Conservation (phyloP, 495 filamentous ascomycete genomes). For the Xylaria cubensis region DNA sequence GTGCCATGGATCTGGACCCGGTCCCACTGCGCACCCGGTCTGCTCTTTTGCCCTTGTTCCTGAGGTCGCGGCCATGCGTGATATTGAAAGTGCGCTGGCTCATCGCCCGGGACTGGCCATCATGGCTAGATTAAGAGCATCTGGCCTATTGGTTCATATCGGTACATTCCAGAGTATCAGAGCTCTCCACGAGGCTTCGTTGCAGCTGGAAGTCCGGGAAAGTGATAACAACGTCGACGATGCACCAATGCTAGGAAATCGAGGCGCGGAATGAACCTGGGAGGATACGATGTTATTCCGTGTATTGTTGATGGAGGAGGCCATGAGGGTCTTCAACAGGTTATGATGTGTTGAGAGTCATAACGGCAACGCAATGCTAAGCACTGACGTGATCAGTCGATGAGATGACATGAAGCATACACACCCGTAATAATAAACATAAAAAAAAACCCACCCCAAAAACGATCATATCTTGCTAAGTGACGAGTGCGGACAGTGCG, state of each 20-base stretch:
- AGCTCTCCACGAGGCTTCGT: slow-evolving; percentile 26
- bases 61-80: slow-evolving; percentile 22
- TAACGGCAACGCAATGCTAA: neutral
- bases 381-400: neutral
- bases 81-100: slow-evolving; percentile 29
- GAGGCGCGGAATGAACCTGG: neutral
- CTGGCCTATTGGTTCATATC: slow-evolving; percentile 25
- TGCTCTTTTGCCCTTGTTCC: slow-evolving; percentile 36
- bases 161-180: slow-evolving; percentile 12
- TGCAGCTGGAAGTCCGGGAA: slow-evolving; percentile 39
- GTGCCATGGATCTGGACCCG: neutral
- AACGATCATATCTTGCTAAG: neutral
- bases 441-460: neutral
- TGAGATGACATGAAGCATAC: neutral
- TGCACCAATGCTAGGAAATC: neutral
- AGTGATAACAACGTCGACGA: neutral
- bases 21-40: slow-evolving; percentile 9
- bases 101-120: slow-evolving; percentile 13
- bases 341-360: neutral
- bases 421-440: neutral
- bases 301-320: neutral
- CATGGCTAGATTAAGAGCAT: slow-evolving; percentile 26
- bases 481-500: neutral
- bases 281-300: too few relatives aligned
- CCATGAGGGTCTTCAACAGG: neutral